These are phyloP conservation scores for Helichrysum umbraculigerum DNA, from an alignment of 129 eudicot species.

Conservation along the genomic window DNA sequence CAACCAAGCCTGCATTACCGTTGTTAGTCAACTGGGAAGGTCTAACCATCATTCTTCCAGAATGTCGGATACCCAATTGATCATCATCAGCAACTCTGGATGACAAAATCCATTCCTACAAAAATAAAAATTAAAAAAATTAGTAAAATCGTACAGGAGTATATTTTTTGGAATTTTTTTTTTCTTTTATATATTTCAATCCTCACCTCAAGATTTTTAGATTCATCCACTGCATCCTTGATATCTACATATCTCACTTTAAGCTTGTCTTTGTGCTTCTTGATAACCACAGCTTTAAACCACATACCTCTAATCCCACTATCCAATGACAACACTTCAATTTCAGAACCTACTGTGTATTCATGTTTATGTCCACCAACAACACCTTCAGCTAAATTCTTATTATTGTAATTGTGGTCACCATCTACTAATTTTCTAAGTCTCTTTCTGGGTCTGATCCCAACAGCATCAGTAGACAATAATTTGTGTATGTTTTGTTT, in stretches of 20 bases:
- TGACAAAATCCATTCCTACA: constrained; percentile 84
- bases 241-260: constrained; percentile 75
- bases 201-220: constrained; percentile 67
- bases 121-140: not conserved
- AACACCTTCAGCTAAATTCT: constrained; percentile 12
- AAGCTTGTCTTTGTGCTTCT: constrained; percentile 65
- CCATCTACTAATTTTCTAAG: constrained; percentile 42
- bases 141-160: not conserved
- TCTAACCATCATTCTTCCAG: constrained; percentile 64
- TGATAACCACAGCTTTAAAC: constrained; percentile 71
- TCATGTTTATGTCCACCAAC: not conserved
- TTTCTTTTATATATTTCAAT: not conserved
- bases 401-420: constrained; percentile 8
- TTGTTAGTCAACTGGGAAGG: constrained; percentile 36
- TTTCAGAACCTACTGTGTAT: constrained; percentile 49
- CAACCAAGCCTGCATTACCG: constrained; percentile 12
- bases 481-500: constrained; percentile 56
- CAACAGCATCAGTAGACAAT: constrained; percentile 34
- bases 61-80: constrained; percentile 48
- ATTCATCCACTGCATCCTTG: constrained; percentile 71
- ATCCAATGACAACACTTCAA: constrained; percentile 87
- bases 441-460: constrained; percentile 59
- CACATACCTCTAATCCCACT: constrained; percentile 93
- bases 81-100: constrained; percentile 58
- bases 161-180: not conserved